A percentile compares a stretch with the other conserved stretches of the same genome.
These are phyloP conservation scores for Pseudohyphozyma bogoriensis DNA, from an alignment of 768 basidiomycete species.

Conservation along the genomic window DNA sequence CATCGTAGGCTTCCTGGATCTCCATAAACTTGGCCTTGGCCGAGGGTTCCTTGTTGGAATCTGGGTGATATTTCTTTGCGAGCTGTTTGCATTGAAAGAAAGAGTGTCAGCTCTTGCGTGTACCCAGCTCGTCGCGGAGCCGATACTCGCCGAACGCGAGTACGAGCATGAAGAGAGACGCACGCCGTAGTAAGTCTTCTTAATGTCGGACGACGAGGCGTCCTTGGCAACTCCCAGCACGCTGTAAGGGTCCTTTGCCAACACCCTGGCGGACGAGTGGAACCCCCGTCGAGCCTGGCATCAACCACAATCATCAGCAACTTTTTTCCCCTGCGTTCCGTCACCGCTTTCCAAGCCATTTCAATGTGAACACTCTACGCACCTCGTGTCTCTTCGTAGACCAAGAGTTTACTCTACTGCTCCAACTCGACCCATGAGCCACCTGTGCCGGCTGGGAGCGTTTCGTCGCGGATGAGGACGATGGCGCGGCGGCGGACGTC, in stretches of 20 bases:
- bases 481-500: too few species aligned
- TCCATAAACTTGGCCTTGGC: constrained; percentile 90
- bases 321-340: too few species aligned
- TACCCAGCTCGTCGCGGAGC: not conserved
- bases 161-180: constrained; percentile 35
- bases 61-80: constrained; percentile 95
- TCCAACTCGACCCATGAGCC: too few species aligned
- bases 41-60: constrained; percentile 83
- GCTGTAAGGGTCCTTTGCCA: constrained; percentile 69
- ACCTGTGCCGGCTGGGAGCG: too few species aligned
- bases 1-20: constrained; percentile 95
- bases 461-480: too few species aligned
- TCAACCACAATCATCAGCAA: not conserved
- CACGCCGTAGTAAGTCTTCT: constrained; percentile 94
- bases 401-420: too few species aligned
- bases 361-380: too few species aligned
- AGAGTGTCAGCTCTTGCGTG: not conserved
- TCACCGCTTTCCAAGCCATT: too few species aligned
- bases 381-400: too few species aligned
- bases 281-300: too few species aligned
- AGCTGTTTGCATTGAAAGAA: constrained; percentile 50
- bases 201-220: constrained; percentile 76
- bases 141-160: not conserved
- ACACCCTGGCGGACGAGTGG: not conserved
- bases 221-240: constrained; percentile 81